Evolutionary conservation across 1,284 basidiomycete genomes (phyloP).

Genomic region (Ustilago xerochloae): DNA sequence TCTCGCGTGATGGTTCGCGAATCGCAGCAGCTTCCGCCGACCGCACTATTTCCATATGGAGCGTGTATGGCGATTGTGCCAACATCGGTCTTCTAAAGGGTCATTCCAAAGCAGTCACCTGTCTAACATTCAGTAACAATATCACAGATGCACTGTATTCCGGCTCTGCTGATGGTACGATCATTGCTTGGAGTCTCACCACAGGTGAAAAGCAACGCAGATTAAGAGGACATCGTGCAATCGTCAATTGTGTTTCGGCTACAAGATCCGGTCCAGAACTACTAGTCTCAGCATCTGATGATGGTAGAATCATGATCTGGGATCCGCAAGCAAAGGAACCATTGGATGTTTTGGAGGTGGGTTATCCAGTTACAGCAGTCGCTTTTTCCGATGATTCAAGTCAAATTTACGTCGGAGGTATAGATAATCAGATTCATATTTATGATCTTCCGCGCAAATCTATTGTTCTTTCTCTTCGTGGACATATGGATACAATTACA

Average conservation of each 20-base stretch:
- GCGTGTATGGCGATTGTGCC: constrained; percentile 59
- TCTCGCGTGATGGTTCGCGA: constrained; percentile 57
- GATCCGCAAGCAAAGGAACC: constrained; percentile 54
- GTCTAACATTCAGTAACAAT: constrained; percentile 53
- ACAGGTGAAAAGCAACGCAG: constrained; percentile 61
- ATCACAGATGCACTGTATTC: constrained; percentile 53
- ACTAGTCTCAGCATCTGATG: constrained; percentile 61
- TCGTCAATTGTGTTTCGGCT: constrained; percentile 63
- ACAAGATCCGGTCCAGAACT: constrained; percentile 53
- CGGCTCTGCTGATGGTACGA: constrained; percentile 65
- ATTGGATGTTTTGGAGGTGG: constrained; percentile 59
- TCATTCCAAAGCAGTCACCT: constrained; percentile 63
- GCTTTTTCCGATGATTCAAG: constrained; percentile 64
- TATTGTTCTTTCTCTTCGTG: constrained; percentile 54
- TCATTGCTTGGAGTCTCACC: constrained; percentile 60
- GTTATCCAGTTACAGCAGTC: constrained; percentile 67
- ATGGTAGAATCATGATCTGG: constrained; percentile 66
- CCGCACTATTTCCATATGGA: constrained; percentile 65
- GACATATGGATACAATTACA: constrained; percentile 61
- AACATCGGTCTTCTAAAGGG: constrained; percentile 64
- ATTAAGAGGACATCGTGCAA: constrained; percentile 60
- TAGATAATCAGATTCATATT: constrained; percentile 67
- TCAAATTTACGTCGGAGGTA: constrained; percentile 65
- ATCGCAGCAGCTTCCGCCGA: constrained; percentile 63
- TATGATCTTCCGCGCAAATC: constrained; percentile 59